Conservation (phyloP, 306 rosid genomes). For the Gillenia trifoliata region DNA sequence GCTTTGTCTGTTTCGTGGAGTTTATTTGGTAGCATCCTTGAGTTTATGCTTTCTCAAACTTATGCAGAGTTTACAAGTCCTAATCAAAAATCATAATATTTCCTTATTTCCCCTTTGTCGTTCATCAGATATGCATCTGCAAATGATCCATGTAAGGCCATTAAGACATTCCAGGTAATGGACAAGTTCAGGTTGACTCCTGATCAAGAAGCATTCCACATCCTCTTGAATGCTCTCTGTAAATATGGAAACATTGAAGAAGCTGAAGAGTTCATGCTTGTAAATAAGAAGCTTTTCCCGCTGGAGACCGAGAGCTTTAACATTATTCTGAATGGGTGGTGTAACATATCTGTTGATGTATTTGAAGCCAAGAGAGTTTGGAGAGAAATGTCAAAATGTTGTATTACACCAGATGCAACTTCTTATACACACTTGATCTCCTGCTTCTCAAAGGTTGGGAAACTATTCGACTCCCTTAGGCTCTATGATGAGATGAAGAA, state of each 20-base stretch:
- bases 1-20: too few species aligned
- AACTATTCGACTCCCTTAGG: constrained; percentile 85
- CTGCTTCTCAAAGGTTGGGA: constrained; percentile 75
- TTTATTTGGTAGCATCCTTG: not conserved
- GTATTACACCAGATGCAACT: constrained; percentile 65
- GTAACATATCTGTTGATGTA: constrained; percentile 57
- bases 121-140: constrained; percentile 67
- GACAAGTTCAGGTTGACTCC: constrained; percentile 71
- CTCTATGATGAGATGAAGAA: constrained; percentile 86
- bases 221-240: constrained; percentile 64
- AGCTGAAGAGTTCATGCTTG: constrained; percentile 89
- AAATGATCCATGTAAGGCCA: constrained; percentile 46
- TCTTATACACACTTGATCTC: constrained; percentile 81
- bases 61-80: not conserved
- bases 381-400: constrained; percentile 78
- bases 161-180: constrained; percentile 73
- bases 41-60: not conserved
- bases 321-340: constrained; percentile 83
- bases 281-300: constrained; percentile 70
- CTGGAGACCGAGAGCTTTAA: constrained; percentile 61
- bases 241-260: constrained; percentile 67
- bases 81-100: not conserved
- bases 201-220: constrained; percentile 59
- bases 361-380: constrained; percentile 82
- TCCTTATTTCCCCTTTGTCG: constrained; percentile 7